These are phyloP conservation scores for Eutrema heterophyllum DNA, from an alignment of 345 rosid species.

Conservation along the genomic window DNA sequence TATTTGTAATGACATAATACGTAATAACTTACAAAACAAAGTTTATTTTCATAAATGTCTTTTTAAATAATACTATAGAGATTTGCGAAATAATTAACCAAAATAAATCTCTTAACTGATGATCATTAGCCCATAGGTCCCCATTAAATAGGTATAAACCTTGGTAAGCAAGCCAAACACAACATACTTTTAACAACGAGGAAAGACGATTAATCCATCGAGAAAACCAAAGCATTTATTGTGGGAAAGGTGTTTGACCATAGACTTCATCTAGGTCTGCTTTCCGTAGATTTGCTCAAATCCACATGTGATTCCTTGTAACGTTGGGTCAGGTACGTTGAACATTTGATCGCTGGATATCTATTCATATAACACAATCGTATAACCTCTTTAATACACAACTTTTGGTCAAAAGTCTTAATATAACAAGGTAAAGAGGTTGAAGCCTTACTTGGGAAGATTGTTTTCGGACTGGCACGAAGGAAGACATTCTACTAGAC, in stretches of 20 bases:
- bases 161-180: too few relatives aligned
- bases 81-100: too few relatives aligned
- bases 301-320: background rate
- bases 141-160: too few relatives aligned
- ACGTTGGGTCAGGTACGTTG: background rate
- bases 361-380: background rate
- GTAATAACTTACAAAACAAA: too few relatives aligned
- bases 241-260: background rate
- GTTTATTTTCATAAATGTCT: too few relatives aligned
- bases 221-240: background rate
- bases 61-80: too few relatives aligned
- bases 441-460: conserved; percentile 63
- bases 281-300: background rate
- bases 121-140: too few relatives aligned
- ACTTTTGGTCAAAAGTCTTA: background rate
- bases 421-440: background rate
- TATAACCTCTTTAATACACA: background rate
- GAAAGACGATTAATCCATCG: background rate
- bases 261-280: background rate
- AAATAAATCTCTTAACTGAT: too few relatives aligned
- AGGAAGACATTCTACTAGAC: conserved; percentile 76
- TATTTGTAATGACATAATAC: too few relatives aligned
- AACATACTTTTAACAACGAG: background rate
- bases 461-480: conserved; percentile 64
- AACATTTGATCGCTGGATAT: conserved; percentile 2